Evolutionary conservation across 2,329 filamentous ascomycete species (phyloP).

Genomic region (Monosporascus sp.): DNA sequence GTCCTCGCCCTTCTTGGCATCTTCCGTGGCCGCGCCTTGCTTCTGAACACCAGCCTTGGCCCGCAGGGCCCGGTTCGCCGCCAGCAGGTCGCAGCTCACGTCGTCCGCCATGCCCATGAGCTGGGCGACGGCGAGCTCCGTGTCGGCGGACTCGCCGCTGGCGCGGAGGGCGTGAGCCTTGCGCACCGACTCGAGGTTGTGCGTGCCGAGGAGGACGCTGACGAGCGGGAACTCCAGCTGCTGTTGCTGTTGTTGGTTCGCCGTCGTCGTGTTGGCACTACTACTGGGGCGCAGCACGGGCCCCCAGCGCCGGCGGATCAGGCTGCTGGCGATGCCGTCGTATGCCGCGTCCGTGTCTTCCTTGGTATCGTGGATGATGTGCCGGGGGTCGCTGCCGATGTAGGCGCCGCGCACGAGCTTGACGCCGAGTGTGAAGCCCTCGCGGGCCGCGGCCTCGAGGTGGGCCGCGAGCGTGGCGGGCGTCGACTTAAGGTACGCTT

Average conservation of each 20-base stretch:
- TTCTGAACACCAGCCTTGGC: not conserved
- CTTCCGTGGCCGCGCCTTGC: not conserved
- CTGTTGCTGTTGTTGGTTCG: conserved; percentile 29
- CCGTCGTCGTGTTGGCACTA: too few relatives aligned
- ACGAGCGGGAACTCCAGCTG: conserved; percentile 48
- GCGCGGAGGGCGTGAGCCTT: conserved; percentile 49
- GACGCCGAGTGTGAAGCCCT: conserved; percentile 63
- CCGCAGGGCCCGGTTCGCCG: conserved; percentile 3
- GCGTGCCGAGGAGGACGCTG: conserved; percentile 70
- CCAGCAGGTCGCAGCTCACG: conserved; percentile 62
- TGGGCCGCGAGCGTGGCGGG: conserved; percentile 54
- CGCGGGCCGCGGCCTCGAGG: conserved; percentile 51
- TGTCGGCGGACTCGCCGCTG: conserved; percentile 33
- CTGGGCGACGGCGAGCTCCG: conserved; percentile 64
- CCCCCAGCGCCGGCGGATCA: conserved; percentile 62
- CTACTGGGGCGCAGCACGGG: conserved; percentile 38
- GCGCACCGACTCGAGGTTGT: conserved; percentile 71
- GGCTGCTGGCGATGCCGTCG: conserved; percentile 62
- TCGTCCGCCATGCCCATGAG: conserved; percentile 96
- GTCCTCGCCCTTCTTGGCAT: conserved; percentile 8
- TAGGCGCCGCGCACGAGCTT: conserved; percentile 76
- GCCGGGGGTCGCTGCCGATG: conserved; percentile 62
- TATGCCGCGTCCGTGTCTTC: conserved; percentile 67
- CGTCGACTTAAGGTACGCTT: conserved; percentile 67
- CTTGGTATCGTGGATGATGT: conserved; percentile 69